Base-by-base conservation (phyloP, 2,329 filamentous ascomycete genomes). In the Pseudogymnoascus sp. region DNA sequence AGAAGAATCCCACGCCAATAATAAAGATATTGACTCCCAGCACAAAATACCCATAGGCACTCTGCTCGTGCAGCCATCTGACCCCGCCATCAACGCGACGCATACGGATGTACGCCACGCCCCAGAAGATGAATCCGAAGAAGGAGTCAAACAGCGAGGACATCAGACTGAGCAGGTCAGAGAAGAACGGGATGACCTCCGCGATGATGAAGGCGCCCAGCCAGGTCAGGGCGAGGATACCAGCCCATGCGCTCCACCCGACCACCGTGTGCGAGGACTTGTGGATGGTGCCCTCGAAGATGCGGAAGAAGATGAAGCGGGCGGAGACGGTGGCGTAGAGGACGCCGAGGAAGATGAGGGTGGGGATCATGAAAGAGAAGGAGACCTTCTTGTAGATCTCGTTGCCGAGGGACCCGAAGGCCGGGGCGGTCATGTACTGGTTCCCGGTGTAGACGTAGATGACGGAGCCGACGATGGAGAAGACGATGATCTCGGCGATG, bases 61-160 rank as follows among this genome's bases (percentile, higher is more conserved):
- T 68, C 23, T 71, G 67, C 28, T 73, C 69, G 9, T 64, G 60
- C 4, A 74, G 33, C 71, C 72, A 73, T 0, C 78, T 76, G 2
- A 80, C 72, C 6, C 82, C 80, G 36, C 84, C 81, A 67, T 90
- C 87, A 1, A 83, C 87, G 19, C 78, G 78, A 59, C 89, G 82
- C 88, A 93, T 90, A 63, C 88, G 83, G 71, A 92, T 83, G 72
- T 91, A 93, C 0, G 89, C 90, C 1, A 91, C 83, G 11, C 88
- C 90, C 90, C 90, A 97, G 80, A 96, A 97, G 72, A 96, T 96
- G 80, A 96, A 97, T 23, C 93, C 93, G 71, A 93, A 93, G 81
- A 92, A 93, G 62, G 89, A 93, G 76, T 96, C 91, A 72, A 96
- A 96, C 1, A 96, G 83, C 3, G 91, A 91, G n/a, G 87, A 89